Conservation (phyloP, 2,329 filamentous ascomycete species). For the Ophiostoma australiae region DNA sequence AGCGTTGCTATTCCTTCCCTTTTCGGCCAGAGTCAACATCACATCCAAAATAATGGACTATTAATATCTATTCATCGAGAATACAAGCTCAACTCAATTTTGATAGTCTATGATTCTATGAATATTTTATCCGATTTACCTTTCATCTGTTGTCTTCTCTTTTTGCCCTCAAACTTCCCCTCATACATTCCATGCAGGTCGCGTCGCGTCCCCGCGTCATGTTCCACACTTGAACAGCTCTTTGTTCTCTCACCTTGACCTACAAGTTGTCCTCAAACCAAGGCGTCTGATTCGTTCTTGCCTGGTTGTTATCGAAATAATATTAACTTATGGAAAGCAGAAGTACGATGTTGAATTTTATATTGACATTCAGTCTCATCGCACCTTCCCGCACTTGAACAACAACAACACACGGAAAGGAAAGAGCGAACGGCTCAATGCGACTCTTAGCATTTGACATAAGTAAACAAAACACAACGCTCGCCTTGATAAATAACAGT, state of each 20-base stretch:
- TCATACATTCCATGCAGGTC: constrained; percentile 19
- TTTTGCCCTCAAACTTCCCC: neutral
- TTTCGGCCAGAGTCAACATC: neutral
- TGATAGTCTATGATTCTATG: neutral
- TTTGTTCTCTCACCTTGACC: neutral
- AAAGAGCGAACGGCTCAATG: constrained; percentile 1
- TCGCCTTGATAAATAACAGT: neutral
- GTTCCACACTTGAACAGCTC: constrained; percentile 12
- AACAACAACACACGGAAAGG: neutral
- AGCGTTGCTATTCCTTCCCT: neutral
- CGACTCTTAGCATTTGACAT: neutral
- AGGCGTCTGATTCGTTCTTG: neutral
- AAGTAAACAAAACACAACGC: neutral
- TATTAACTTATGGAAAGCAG: neutral
- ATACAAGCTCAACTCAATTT: neutral
- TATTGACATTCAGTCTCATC: neutral
- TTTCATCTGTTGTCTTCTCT: neutral
- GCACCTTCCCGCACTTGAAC: neutral
- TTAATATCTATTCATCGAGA: neutral
- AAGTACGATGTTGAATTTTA: neutral
- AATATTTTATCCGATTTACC: neutral
- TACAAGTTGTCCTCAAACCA: neutral
- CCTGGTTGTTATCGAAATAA: neutral
- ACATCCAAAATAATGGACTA: neutral
- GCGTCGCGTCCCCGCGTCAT: constrained; percentile 25